Conservation (phyloP, 441 rosid genomes). For the Pelargonium cotyledonis region DNA sequence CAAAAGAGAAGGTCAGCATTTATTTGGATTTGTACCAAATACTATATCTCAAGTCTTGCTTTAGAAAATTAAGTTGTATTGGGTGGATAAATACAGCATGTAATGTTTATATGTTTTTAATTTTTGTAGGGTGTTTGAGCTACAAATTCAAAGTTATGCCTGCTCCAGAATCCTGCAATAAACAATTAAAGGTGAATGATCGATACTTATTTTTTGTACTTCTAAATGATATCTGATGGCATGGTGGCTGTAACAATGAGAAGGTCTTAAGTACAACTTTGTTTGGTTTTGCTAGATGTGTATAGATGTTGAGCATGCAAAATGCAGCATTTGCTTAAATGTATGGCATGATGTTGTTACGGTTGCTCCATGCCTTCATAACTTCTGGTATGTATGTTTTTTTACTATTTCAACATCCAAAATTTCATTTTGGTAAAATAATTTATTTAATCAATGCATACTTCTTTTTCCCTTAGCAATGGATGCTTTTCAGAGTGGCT, state of each 20-base stretch:
- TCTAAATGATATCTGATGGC: background rate
- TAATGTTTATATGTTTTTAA: background rate
- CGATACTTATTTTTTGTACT: conserved; percentile 15
- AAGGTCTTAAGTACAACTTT: background rate
- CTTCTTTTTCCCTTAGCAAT: conserved; percentile 46
- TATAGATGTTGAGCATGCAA: conserved; percentile 71
- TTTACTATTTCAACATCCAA: background rate
- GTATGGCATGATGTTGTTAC: conserved; percentile 78
- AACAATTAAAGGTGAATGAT: conserved; percentile 47
- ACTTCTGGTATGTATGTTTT: conserved; percentile 50
- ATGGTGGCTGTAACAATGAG: too few relatives aligned
- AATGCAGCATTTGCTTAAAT: conserved; percentile 90
- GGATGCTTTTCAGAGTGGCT: conserved; percentile 98
- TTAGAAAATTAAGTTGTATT: background rate
- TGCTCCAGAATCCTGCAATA: conserved; percentile 26
- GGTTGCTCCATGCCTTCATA: conserved; percentile 14
- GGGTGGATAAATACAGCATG: background rate
- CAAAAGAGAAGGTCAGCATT: conserved; percentile 45
- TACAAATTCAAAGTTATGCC: conserved; percentile 68
- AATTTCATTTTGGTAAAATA: background rate
- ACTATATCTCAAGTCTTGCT: background rate
- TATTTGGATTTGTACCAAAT: conserved; percentile 1
- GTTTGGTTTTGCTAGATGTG: conserved; percentile 44
- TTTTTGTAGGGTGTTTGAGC: conserved; percentile 47
- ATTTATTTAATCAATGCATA: conserved; percentile 12